These are phyloP conservation scores for Nakaseomyces kungkrabaensis DNA, from an alignment of 1,139 yeast genomes.

Conservation along the genomic window DNA sequence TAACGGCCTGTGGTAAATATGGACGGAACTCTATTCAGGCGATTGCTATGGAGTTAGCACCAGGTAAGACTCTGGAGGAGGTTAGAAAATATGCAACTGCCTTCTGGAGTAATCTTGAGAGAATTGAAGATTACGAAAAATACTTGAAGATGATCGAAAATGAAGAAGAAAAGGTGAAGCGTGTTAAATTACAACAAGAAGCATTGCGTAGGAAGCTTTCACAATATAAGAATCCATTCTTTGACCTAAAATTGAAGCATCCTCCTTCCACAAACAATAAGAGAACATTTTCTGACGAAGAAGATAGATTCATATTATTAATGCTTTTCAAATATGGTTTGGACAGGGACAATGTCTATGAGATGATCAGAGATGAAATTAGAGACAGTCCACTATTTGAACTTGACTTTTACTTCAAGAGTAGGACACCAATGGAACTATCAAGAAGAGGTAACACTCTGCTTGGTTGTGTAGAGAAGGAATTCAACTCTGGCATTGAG, in stretches of 20 bases:
- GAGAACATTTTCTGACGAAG: constrained; percentile 60
- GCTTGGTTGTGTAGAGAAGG: constrained; percentile 55
- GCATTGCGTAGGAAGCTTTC: constrained; percentile 54
- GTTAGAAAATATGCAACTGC: constrained; percentile 54
- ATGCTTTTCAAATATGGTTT: constrained; percentile 58
- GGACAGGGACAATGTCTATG: constrained; percentile 56
- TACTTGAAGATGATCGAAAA: constrained; percentile 56
- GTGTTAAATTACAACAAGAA: constrained; percentile 52
- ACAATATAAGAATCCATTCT: constrained; percentile 53
- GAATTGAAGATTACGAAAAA: constrained; percentile 65
- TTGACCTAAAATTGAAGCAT: constrained; percentile 48
- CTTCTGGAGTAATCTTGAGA: constrained; percentile 56
- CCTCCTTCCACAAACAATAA: constrained; percentile 55
- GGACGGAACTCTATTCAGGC: constrained; percentile 57
- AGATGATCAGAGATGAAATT: constrained; percentile 50
- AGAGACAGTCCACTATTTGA: constrained; percentile 53
- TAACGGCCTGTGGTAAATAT: constrained; percentile 49
- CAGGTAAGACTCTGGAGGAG: constrained; percentile 52
- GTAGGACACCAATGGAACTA: constrained; percentile 54
- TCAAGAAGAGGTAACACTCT: constrained; percentile 61
- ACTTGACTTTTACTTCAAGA: constrained; percentile 62
- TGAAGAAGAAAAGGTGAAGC: constrained; percentile 65
- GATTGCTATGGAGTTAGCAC: constrained; percentile 54
- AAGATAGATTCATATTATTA: constrained; percentile 59
- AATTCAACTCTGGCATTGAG: constrained; percentile 31